A percentile compares a stretch with the other conserved stretches of the same genome.
These are phyloP conservation scores for Nelumbo lutea DNA, from an alignment of 164 flowering plant genomes.

Conservation along the genomic window DNA sequence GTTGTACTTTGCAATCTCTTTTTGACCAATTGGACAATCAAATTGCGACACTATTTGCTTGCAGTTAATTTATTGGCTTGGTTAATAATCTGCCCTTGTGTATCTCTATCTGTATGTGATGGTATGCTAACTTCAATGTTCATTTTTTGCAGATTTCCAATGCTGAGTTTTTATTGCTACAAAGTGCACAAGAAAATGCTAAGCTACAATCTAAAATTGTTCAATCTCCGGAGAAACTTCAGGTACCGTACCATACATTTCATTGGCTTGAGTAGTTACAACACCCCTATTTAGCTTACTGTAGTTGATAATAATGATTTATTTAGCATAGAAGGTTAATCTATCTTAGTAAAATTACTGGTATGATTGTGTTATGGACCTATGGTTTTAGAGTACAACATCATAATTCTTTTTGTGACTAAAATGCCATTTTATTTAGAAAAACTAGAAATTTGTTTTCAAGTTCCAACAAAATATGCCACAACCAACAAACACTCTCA, in stretches of 20 bases:
- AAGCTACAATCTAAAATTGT: slow-evolving; percentile 74
- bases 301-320: background rate
- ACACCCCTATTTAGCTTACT: background rate
- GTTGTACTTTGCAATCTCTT: too few relatives aligned
- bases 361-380: background rate
- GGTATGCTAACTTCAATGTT: background rate
- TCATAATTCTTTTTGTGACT: too few relatives aligned
- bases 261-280: background rate
- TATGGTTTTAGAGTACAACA: background rate
- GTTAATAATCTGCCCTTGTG: too few relatives aligned
- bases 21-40: too few relatives aligned
- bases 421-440: too few relatives aligned
- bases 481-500: too few relatives aligned
- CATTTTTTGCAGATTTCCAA: slow-evolving; percentile 48
- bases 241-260: slow-evolving; percentile 34
- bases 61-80: too few relatives aligned
- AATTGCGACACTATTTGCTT: too few relatives aligned
- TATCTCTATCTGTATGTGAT: too few relatives aligned
- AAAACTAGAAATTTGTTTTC: too few relatives aligned
- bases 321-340: too few relatives aligned
- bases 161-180: slow-evolving; percentile 67
- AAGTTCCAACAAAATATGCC: too few relatives aligned
- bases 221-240: slow-evolving; percentile 91
- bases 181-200: slow-evolving; percentile 81
- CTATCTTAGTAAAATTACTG: background rate